Evolutionary conservation across 2,329 filamentous ascomycete genomes (phyloP).

Genomic region (Curvularia eragrostidis): DNA sequence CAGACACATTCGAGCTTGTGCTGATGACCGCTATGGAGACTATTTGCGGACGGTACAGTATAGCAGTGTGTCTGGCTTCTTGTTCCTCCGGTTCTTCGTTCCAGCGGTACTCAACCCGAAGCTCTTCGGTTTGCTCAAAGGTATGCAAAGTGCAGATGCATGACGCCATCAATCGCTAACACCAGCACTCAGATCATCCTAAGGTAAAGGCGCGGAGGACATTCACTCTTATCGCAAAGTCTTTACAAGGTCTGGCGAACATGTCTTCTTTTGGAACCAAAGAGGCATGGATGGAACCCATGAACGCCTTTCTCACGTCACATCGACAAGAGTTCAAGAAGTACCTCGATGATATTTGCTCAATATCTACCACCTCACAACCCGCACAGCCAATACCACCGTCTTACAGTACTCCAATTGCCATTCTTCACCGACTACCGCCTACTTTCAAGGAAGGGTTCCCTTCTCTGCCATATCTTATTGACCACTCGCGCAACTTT

Average conservation of each 20-base stretch:
- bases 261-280: slow-evolving; percentile 91
- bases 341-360: slow-evolving; percentile 86
- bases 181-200: slow-evolving; percentile 70
- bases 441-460: slow-evolving; percentile 87
- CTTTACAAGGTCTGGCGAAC: slow-evolving; percentile 88
- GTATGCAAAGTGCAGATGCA: slow-evolving; percentile 49
- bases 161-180: slow-evolving; percentile 15
- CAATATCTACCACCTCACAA: slow-evolving; percentile 71
- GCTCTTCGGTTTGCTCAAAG: slow-evolving; percentile 82
- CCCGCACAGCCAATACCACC: slow-evolving; percentile 72
- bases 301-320: slow-evolving; percentile 84
- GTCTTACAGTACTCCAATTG: slow-evolving; percentile 90
- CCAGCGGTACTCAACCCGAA: slow-evolving; percentile 96
- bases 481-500: slow-evolving; percentile 86
- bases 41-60: slow-evolving; percentile 89
- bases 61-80: slow-evolving; percentile 91
- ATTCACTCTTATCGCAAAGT: slow-evolving; percentile 90
- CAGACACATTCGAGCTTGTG: slow-evolving; percentile 88
- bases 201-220: slow-evolving; percentile 83
- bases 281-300: slow-evolving; percentile 98
- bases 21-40: slow-evolving; percentile 92
- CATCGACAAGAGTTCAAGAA: slow-evolving; percentile 82
- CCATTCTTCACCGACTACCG: slow-evolving; percentile 83
- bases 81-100: slow-evolving; percentile 94
- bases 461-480: slow-evolving; percentile 88